These are phyloP conservation scores for Hypomyces perniciosus DNA, from an alignment of 2,329 filamentous ascomycete genomes.

Conservation along the genomic window DNA sequence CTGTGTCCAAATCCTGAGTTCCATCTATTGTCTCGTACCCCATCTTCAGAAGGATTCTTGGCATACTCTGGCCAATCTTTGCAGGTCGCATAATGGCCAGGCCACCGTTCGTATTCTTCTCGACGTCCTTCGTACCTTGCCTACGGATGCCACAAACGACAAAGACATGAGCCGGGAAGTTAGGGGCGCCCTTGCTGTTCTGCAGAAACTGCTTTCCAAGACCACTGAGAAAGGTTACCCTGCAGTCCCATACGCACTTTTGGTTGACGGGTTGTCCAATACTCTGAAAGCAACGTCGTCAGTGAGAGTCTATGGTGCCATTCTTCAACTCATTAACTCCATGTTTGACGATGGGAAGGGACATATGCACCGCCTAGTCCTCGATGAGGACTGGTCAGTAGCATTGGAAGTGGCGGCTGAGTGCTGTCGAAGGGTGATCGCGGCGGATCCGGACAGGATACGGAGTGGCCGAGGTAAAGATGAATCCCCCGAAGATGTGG, in stretches of 20 bases:
- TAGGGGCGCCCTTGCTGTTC: constrained; percentile 55
- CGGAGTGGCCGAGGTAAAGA: constrained; percentile 20
- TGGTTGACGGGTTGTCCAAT: constrained; percentile 52
- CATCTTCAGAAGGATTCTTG: constrained; percentile 59
- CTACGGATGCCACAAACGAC: constrained; percentile 38
- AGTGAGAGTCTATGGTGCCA: constrained; percentile 39
- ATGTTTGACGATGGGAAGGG: constrained; percentile 49
- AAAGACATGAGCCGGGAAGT: constrained; percentile 51
- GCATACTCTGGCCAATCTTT: constrained; percentile 64
- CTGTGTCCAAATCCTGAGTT: constrained; percentile 65
- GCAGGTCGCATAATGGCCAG: constrained; percentile 68
- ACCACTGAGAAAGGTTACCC: constrained; percentile 55
- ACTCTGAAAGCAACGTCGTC: constrained; percentile 41
- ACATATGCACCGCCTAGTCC: constrained; percentile 48
- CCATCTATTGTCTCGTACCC: constrained; percentile 61
- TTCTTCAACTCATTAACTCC: constrained; percentile 49
- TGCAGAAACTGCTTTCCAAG: constrained; percentile 58
- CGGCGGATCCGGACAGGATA: constrained; percentile 20
- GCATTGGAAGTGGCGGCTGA: constrained; percentile 54
- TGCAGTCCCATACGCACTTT: constrained; percentile 49
- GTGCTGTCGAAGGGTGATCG: constrained; percentile 38
- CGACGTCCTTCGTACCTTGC: constrained; percentile 50
- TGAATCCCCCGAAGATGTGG: constrained; percentile 29
- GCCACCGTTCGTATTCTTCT: constrained; percentile 60
- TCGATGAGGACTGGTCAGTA: constrained; percentile 60